Percentiles rank a stretch among this genome's conserved stretches.
Evolutionary conservation across 768 basidiomycete species (phyloP).

Genomic region (Russula griseocarnosa): DNA sequence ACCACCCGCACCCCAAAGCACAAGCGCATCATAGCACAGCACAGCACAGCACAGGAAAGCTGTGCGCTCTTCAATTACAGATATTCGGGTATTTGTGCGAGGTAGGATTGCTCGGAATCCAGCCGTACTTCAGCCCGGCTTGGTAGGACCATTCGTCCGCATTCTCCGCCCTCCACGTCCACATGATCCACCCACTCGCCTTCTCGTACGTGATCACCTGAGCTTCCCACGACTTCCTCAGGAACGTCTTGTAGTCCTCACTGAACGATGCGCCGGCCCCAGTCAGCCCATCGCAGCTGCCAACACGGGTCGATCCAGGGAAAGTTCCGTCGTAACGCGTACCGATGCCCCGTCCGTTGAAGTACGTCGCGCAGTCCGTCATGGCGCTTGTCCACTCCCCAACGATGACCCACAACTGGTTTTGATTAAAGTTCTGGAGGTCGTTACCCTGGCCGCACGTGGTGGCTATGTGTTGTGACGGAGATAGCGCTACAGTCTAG

Average conservation of each 20-base stretch:
- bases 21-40: too few species aligned
- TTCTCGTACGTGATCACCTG: conserved; percentile 62
- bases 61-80: conserved; percentile 25
- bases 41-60: too few species aligned
- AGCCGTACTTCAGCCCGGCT: conserved; percentile 71
- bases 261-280: conserved; percentile 72
- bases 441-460: conserved; percentile 49
- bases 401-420: conserved; percentile 74
- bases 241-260: conserved; percentile 71
- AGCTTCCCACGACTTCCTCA: conserved; percentile 80
- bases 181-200: conserved; percentile 70
- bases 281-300: conserved; percentile 70
- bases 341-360: conserved; percentile 79
- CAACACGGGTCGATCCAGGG: conserved; percentile 60
- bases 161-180: conserved; percentile 80
- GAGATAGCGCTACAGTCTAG: conserved; percentile 46
- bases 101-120: conserved; percentile 70
- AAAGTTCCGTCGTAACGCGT: conserved; percentile 54
- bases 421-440: conserved; percentile 43
- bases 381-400: conserved; percentile 83
- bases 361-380: conserved; percentile 74
- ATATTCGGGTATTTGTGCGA: conserved; percentile 45
- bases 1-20: too few species aligned
- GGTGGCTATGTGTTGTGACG: conserved; percentile 54
- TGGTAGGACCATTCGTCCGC: conserved; percentile 91